Conservation (phyloP, 139 green algal species). For the Chlamydomonas incerta region DNA sequence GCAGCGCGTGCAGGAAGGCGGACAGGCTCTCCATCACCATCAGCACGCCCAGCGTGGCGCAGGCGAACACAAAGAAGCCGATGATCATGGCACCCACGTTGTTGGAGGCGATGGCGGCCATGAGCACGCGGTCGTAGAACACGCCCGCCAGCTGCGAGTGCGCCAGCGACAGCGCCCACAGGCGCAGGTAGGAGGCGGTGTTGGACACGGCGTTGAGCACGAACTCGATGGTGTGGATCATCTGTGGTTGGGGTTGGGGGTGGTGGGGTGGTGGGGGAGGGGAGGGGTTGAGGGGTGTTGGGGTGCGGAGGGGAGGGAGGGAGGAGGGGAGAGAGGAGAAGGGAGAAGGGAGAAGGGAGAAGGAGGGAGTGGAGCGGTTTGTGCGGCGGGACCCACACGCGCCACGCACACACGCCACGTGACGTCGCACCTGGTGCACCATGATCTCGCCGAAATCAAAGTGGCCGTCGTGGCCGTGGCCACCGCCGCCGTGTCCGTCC, state of each 20-base stretch:
- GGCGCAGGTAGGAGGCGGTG: conserved; percentile 97
- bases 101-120: conserved; percentile 69
- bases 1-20: conserved; percentile 97
- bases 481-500: neutral
- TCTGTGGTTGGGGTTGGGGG: conserved; percentile 55
- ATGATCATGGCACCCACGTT: conserved; percentile 22
- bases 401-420: neutral
- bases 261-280: neutral
- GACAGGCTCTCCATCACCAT: conserved; percentile 98
- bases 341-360: too few relatives aligned
- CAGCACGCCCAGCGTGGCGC: conserved; percentile 94
- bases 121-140: conserved; percentile 95
- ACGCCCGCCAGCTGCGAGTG: conserved; percentile 94
- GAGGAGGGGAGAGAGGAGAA: too few relatives aligned
- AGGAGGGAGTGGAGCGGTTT: too few relatives aligned
- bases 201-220: conserved; percentile 98
- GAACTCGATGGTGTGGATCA: conserved; percentile 92
- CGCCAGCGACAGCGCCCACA: conserved; percentile 97
- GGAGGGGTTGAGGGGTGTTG: too few relatives aligned
- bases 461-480: conserved; percentile 64
- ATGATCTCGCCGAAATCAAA: conserved; percentile 91
- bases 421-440: conserved; percentile 48
- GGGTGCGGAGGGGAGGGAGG: too few relatives aligned
- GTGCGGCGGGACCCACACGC: neutral
- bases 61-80: conserved; percentile 92